Base-by-base conservation (phyloP, 495 filamentous ascomycete species). In the Lasiosphaeria miniovina region DNA sequence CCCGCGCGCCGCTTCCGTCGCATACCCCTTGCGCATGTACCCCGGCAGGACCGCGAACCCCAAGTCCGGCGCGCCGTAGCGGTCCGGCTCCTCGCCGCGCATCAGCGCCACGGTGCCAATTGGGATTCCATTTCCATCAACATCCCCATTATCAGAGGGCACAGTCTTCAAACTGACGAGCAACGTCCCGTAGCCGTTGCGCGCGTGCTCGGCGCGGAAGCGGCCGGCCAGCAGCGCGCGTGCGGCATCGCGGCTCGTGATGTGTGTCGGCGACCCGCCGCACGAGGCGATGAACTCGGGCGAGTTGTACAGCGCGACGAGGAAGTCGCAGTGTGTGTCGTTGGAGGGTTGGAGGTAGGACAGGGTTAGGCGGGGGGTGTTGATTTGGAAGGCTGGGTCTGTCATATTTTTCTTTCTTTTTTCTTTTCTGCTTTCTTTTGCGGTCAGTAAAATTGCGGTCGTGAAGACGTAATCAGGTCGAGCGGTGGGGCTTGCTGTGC, bases 21-120 rank as follows among this genome's bases (percentile, higher is more conserved):
- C 68, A 61, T 75, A 77, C 3, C 76, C 76, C 58, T 71, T 74
- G 3, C 71, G 64, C 60, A 64, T 67, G 8, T 75, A 55, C 51
- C 63, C 62, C 0, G 68, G 65, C 31, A 77, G 36, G 11, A 76
- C 65, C 3, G 65, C 64, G 55, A 68, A 78, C 4, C 76, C 72
- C 1, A 78, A 32, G 53, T 77, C 75, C 0, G 76, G 75, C 10
- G 58, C 64, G 0, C 51, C 11, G 50, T 74, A 74, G 4, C 57
- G 33, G 4, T 63, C 40, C 2, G 64, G 64, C 15, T 67, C 62
- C 36, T 65, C 57, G 0, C 72, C 73, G 12, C 67, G 64, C 64
- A 70, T 69, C 0, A 75, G 65, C 2, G 62, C 67, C 0, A 74
- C 71, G 1, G 60, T 68, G 14, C 69, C 73, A 34, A 73, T 68